Conservation (phyloP, 352 stramenopile genomes). For the Pythium insidiosum region DNA sequence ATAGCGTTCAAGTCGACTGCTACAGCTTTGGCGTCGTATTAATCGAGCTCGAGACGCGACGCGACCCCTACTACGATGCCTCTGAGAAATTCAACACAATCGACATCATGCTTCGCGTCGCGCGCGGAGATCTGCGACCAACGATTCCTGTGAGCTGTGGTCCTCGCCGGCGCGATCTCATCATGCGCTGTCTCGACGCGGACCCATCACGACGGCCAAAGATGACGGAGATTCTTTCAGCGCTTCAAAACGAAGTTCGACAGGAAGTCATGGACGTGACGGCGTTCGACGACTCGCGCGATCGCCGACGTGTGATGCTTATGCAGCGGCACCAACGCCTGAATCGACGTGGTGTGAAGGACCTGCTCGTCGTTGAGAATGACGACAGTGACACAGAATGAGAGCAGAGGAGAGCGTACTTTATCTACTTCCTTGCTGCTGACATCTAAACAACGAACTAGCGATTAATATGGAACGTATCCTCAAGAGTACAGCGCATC, state of each 20-base stretch:
- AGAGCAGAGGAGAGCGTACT: too few relatives aligned
- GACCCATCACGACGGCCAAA: conserved; percentile 47
- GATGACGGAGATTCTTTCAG: conserved; percentile 73
- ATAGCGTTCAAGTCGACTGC: conserved; percentile 78
- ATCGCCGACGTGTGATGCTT: conserved; percentile 59
- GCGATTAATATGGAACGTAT: neutral
- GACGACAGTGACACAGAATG: too few relatives aligned
- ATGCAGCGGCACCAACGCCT: conserved; percentile 73
- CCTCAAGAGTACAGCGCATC: too few relatives aligned
- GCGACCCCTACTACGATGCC: conserved; percentile 63
- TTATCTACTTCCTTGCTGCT: too few relatives aligned
- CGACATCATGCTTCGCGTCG: conserved; percentile 78
- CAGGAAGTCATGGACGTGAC: conserved; percentile 68
- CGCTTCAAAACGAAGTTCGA: conserved; percentile 65
- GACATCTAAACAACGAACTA: neutral
- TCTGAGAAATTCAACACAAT: conserved; percentile 52
- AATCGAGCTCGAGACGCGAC: conserved; percentile 71
- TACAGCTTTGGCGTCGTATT: conserved; percentile 87
- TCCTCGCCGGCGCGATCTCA: conserved; percentile 52
- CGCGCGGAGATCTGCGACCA: conserved; percentile 42
- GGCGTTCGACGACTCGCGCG: conserved; percentile 41
- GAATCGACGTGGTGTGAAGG: conserved; percentile 57
- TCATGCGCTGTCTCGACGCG: conserved; percentile 51
- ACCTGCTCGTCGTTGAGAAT: too few relatives aligned
- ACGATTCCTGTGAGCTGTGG: conserved; percentile 56